These are phyloP conservation scores for Tolypocladium nubicola DNA, from an alignment of 2,329 filamentous ascomycete species.

Conservation along the genomic window DNA sequence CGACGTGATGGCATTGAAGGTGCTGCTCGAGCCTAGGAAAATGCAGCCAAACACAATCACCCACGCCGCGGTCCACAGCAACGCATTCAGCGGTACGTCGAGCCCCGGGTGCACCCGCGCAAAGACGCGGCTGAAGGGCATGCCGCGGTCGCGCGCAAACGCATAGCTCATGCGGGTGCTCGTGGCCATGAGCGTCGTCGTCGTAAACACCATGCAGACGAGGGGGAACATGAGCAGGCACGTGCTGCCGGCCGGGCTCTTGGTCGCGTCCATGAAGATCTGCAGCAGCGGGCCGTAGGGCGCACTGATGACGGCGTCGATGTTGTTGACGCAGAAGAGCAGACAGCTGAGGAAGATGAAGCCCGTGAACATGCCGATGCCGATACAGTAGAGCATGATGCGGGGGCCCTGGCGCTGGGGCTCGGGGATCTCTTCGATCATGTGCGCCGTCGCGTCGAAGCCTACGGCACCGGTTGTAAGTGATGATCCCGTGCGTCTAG, in stretches of 20 bases:
- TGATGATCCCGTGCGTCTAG: neutral
- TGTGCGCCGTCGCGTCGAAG: constrained; percentile 38
- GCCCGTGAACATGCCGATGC: constrained; percentile 53
- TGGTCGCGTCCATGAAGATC: constrained; percentile 55
- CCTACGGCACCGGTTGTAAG: constrained; percentile 11
- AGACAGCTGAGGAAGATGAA: constrained; percentile 52
- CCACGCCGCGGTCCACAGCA: constrained; percentile 49
- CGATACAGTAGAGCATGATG: constrained; percentile 56
- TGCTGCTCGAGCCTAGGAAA: constrained; percentile 54
- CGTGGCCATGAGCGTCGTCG: constrained; percentile 55
- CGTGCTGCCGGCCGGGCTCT: constrained; percentile 49
- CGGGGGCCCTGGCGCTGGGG: constrained; percentile 47
- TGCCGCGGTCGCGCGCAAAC: constrained; percentile 53
- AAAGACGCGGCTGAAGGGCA: constrained; percentile 53
- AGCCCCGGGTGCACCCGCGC: constrained; percentile 50
- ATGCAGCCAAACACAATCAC: constrained; percentile 61
- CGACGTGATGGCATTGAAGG: constrained; percentile 64
- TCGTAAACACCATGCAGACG: constrained; percentile 54
- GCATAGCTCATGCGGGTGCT: constrained; percentile 57
- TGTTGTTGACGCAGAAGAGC: constrained; percentile 52
- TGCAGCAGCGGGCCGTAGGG: constrained; percentile 48
- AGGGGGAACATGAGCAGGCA: constrained; percentile 58
- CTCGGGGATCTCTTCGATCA: constrained; percentile 50
- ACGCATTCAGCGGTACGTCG: constrained; percentile 55
- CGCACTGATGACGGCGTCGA: constrained; percentile 45